Evolutionary conservation across 1,139 yeast species (phyloP), one percentile per base, ranked within the genome.

Genomic region (Geotrichum europaeum): DNA sequence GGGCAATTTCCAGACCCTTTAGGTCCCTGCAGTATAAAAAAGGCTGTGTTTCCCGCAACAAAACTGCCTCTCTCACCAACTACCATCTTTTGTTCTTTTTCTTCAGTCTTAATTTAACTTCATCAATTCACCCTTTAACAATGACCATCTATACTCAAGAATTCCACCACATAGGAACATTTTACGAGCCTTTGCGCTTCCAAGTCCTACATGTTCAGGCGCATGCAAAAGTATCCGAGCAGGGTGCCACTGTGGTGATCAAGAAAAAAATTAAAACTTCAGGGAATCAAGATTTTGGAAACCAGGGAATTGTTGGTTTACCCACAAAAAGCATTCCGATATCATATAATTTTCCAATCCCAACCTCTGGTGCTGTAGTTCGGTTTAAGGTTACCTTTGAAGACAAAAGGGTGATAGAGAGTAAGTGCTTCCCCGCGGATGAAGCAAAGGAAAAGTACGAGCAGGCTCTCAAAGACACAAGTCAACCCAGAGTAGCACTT

Each of bases 291-390:
- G 7, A 47, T 13, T 15, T 36, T 18, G 12, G 3, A 1, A 36
- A 15, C 18, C 18, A 2, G n/a, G 43, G 7, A 36, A 10, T 3
- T 4, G 7, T 5, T 36, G 43, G 5, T 28, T 6, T 4, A 18
- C 50, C 43, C 22, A 5, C 32, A 36, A 53, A 40, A 36, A 15
- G n/a, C 6, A 5, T 36, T 30, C 55, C 55, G 1, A n/a, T 53
- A 10, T n/a, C 24, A 22, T 54, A 47, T 25, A 18, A 20, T 20
- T 54, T 54, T 25, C 57, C 57, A 22, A 30, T 54, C 3, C 57
- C 57, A 10, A 28, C 58, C 3, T 51, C 53, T 3, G 59, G 59
- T 4, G 59, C 57, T 20, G 45, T 59, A 9, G 43, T 53, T 5
- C 7, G 45, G 5, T 59, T 56, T 47, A 56, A 45, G 25, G 56